These are phyloP conservation scores for Mycena floridula DNA, from an alignment of 768 basidiomycete species.

Conservation along the genomic window DNA sequence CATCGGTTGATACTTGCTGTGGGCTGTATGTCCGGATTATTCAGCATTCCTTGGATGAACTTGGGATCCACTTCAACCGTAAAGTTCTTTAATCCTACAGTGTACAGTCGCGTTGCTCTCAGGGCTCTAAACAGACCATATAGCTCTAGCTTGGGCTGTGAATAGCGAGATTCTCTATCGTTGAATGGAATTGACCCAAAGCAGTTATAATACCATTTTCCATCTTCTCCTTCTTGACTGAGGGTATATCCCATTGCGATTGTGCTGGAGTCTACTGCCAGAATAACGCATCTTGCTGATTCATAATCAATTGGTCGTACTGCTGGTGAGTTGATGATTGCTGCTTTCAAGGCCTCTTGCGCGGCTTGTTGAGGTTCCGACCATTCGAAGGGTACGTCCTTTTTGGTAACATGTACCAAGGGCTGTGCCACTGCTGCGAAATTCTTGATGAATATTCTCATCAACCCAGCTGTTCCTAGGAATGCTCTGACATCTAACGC, in stretches of 20 bases:
- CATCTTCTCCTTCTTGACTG: conserved; percentile 21
- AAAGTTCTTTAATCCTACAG: conserved; percentile 26
- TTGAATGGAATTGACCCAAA: conserved; percentile 36
- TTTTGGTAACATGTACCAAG: conserved; percentile 19
- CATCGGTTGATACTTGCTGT: conserved; percentile 19
- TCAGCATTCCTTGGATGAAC: conserved; percentile 31
- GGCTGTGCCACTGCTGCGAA: conserved; percentile 16
- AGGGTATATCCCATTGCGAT: conserved; percentile 31
- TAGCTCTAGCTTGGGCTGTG: conserved; percentile 34
- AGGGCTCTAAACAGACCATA: conserved; percentile 26
- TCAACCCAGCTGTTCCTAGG: conserved; percentile 21
- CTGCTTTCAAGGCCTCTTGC: conserved; percentile 18
- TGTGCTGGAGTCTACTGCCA: conserved; percentile 30
- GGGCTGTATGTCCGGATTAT: conserved; percentile 19
- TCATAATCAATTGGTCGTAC: conserved; percentile 27
- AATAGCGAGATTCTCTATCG: conserved; percentile 24
- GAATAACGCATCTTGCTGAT: conserved; percentile 20
- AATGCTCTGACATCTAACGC: conserved; percentile 22
- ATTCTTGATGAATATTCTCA: conserved; percentile 24
- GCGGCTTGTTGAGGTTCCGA: conserved; percentile 17
- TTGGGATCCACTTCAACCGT: conserved; percentile 31
- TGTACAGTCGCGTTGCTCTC: conserved; percentile 13
- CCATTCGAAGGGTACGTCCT: conserved; percentile 24
- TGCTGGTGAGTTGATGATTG: conserved; percentile 15
- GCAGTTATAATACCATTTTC: conserved; percentile 16